Percentiles rank a stretch among this genome's conserved stretches.
phyloP scores from a whole-genome alignment of 2,329 filamentous ascomycete species.

The Cytospora paraplurivora region DNA sequence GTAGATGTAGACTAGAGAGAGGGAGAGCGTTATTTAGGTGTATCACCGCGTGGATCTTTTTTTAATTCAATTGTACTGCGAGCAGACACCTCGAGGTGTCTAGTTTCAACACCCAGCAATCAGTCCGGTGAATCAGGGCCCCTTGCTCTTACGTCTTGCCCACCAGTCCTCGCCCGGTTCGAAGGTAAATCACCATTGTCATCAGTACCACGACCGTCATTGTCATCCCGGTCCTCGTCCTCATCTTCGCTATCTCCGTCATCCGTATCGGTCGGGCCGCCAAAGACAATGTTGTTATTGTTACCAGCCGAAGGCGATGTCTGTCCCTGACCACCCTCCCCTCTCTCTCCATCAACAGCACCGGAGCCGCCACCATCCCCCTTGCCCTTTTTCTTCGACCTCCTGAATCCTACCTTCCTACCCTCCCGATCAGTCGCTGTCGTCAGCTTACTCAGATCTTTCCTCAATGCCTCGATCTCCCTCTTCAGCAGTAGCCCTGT shows the following conservation, averaged over 20 bases:
- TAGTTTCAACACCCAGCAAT: background rate
- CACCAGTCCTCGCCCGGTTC: background rate
- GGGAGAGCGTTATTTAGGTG: background rate
- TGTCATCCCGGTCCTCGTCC: background rate
- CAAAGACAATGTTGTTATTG: constrained; percentile 3
- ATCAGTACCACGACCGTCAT: background rate
- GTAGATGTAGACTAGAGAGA: constrained; percentile 31
- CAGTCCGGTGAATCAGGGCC: constrained; percentile 11
- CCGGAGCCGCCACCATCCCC: background rate
- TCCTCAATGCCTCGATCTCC: constrained; percentile 13
- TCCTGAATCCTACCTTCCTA: background rate
- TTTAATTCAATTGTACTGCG: background rate
- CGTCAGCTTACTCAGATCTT: background rate
- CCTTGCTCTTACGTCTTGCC: background rate
- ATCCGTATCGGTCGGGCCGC: background rate
- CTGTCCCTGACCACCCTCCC: background rate
- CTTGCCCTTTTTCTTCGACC: background rate
- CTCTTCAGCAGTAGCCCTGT: background rate
- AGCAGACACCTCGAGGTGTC: background rate
- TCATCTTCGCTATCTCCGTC: background rate
- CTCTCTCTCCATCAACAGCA: background rate
- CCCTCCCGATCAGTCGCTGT: background rate
- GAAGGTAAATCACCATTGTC: background rate
- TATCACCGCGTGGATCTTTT: too few relatives aligned
- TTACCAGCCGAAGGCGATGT: background rate